These are phyloP conservation scores for Verticillium klebahnii DNA, from an alignment of 2,329 filamentous ascomycete species.

Conservation along the genomic window DNA sequence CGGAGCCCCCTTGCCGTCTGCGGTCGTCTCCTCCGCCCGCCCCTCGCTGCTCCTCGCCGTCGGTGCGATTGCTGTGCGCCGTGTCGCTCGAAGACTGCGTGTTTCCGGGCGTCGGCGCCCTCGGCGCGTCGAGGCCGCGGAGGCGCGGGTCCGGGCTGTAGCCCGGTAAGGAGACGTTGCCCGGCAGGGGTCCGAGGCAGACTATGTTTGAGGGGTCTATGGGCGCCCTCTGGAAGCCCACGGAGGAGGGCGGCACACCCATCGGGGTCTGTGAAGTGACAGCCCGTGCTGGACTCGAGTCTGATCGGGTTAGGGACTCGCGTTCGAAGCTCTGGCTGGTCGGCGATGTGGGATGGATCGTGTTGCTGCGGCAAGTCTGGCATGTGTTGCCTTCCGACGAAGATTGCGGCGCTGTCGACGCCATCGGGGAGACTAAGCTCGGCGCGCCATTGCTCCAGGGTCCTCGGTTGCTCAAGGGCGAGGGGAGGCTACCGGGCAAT, in stretches of 20 bases:
- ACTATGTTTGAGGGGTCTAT: slow-evolving; percentile 50
- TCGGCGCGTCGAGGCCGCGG: slow-evolving; percentile 1
- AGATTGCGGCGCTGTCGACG: slow-evolving; percentile 12
- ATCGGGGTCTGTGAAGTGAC: slow-evolving; percentile 15
- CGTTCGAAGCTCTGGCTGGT: slow-evolving; percentile 15
- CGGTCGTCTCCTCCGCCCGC: slow-evolving; percentile 19
- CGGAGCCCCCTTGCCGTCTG: slow-evolving; percentile 4
- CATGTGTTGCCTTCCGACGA: slow-evolving; percentile 17
- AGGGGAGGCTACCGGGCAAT: slow-evolving; percentile 37
- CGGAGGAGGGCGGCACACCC: slow-evolving; percentile 19
- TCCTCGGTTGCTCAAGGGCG: slow-evolving; percentile 42
- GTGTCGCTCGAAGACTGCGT: background rate
- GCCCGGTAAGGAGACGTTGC: slow-evolving; percentile 9
- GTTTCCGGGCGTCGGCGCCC: background rate
- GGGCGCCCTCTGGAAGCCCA: slow-evolving; percentile 39
- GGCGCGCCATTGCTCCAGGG: slow-evolving; percentile 34
- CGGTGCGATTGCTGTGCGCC: slow-evolving; percentile 46
- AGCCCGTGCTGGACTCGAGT: slow-evolving; percentile 17
- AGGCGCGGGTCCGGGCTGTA: slow-evolving; percentile 16
- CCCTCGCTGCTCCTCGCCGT: slow-evolving; percentile 36
- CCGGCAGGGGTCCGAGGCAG: slow-evolving; percentile 50
- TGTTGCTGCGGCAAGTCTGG: background rate
- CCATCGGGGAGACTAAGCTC: slow-evolving; percentile 38
- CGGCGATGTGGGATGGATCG: slow-evolving; percentile 8
- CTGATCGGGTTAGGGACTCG: slow-evolving; percentile 21